Evolutionary conservation across 2,329 filamentous ascomycete genomes (phyloP), one percentile per base, ranked within the genome.

Genomic region (Fusarium sp.): DNA sequence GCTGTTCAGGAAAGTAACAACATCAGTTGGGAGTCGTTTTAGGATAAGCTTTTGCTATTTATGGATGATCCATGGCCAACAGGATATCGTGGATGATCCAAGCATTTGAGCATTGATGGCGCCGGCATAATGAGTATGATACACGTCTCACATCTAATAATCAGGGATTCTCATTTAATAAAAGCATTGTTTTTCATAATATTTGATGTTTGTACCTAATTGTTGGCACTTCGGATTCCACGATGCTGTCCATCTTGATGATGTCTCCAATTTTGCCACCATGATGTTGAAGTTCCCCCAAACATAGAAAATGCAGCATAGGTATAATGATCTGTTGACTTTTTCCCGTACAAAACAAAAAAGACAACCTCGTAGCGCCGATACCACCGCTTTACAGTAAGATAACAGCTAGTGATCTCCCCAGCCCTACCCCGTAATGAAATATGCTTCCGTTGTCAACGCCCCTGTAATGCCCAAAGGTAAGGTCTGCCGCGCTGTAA

Each of bases 401-500:
- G 43, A 51, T 48, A 44, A 53, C 20, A 30, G 10, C 27, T 30
- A 47, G 41, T 43, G 25, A 52, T 25, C 40, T 25, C 40, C 57
- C 40, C 22, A 52, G 15, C 41, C 62, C 35, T 37, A 14, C n/a
- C 46, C 59, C 25, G n/a, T 62, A 25, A 51, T 57, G 37, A 37
- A 58, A 39, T 30, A 61, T 64, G 56, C 43, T 66, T 61, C 56
- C 60, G 32, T 49, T 47, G 43, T 32, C 63, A 73, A 73, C 71
- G 71, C 71, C 71, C 52, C 65, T 57, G 56, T 52, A 67, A 73
- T 73, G 68, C 67, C 62, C 45, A 46, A 44, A 55, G 47, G 37
- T 61, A 33, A 53, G 58, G 48, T 56, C 52, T 35, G 56, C 53
- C 54, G 40, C 53, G 49, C 50, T 70, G 40, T 61, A 67, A 68